Evolutionary conservation across 2,329 filamentous ascomycete genomes (phyloP).

Genomic region (Neophaeococcomyces mojaviensis): DNA sequence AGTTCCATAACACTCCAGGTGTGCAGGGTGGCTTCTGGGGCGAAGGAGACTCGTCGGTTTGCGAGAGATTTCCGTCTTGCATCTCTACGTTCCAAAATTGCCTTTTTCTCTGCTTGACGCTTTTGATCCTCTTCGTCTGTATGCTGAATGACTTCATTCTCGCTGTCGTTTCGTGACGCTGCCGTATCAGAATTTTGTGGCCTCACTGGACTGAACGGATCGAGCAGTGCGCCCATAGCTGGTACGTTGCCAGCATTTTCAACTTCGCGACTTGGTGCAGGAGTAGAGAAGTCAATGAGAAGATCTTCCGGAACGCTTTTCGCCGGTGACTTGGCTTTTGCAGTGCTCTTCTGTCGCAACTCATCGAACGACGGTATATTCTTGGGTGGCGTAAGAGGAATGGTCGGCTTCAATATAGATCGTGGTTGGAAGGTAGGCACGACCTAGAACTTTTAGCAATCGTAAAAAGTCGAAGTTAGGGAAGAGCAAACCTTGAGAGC

Average conservation of each 20-base stretch:
- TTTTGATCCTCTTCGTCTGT: constrained; percentile 54
- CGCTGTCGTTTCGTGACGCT: constrained; percentile 44
- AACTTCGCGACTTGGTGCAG: constrained; percentile 26
- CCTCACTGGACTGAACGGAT: constrained; percentile 23
- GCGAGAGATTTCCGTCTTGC: constrained; percentile 87
- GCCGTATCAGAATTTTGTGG: constrained; percentile 6
- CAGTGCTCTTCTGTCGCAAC: constrained; percentile 34
- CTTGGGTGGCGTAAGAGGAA: constrained; percentile 58
- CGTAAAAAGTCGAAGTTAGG: constrained; percentile 8
- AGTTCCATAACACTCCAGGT: constrained; percentile 95
- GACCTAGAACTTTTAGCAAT: constrained; percentile 29
- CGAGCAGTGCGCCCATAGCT: constrained; percentile 44
- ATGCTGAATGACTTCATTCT: constrained; percentile 34
- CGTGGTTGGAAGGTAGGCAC: constrained; percentile 40
- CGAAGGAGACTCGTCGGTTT: constrained; percentile 90
- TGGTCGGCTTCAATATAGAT: constrained; percentile 76
- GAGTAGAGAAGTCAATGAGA: constrained; percentile 38
- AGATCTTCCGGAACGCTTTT: constrained; percentile 23
- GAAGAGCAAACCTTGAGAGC: constrained; percentile 60
- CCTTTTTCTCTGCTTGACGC: constrained; percentile 50
- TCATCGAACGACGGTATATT: constrained; percentile 56
- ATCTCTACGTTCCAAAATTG: constrained; percentile 65
- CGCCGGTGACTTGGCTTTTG: constrained; percentile 26
- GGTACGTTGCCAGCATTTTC: constrained; percentile 35
- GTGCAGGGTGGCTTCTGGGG: constrained; percentile 91